Evolutionary conservation across 2,329 filamentous ascomycete genomes (phyloP), one percentile per base, ranked within the genome.

Genomic region (Botrytis cinerea): DNA sequence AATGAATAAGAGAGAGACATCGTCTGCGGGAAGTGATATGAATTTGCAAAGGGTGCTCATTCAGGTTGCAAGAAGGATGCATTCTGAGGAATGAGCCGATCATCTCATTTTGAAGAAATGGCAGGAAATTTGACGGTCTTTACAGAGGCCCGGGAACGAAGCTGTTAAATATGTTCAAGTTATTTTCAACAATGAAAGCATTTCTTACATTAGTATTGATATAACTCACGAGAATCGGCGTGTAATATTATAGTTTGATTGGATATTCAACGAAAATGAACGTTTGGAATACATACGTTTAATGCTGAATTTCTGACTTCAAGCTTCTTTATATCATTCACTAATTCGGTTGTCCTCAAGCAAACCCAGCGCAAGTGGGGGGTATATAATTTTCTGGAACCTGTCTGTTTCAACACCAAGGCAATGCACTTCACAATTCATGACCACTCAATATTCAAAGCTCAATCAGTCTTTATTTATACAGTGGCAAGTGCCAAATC

Each of bases 251-350:
- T 22, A 14, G 2, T n/a, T 35, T n/a, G 7, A 48, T 7, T 25
- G 10, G 4, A 1, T 6, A 3, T 18, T n/a, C 0, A 32, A 6
- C 2, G 46, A 25, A 8, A 4, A 18, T 20, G 10, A 51, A 35
- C 5, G 28, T 18, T 4, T 51, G 0, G 10, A 38, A n/a, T 18
- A 10, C 1, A 14, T 12, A n/a, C 10, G 22, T 14, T 51, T 5
- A n/a, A 51, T 4, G 4, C 9, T 51, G 25, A 10, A 1, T 4
- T 14, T 66, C 16, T 22, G 14, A n/a, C 22, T 8, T 28, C 35
- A 38, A 51, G 12, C 10, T 35, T 22, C 6, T 25, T 25, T 46
- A 51, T 20, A 7, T 20, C 35, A 51, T 66, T 7, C 5, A 16
- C 4, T 8, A 38, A 18, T n/a, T 22, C 4, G 3, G n/a, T 22